Conservation (phyloP, 768 basidiomycete species). For the Mycena venus region DNA sequence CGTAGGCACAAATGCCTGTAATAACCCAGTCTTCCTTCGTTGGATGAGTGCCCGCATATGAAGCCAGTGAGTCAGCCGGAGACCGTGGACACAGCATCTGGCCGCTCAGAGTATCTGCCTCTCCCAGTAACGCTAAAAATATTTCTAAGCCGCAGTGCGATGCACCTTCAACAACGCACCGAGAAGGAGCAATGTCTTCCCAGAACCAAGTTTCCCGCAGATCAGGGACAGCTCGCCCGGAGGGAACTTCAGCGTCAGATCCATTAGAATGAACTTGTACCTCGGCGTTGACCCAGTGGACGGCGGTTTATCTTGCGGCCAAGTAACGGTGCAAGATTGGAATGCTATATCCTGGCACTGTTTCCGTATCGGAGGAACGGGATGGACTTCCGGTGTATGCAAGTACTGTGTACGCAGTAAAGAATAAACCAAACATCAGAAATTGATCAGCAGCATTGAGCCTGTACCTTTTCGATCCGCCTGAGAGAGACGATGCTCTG, state of each 20-base stretch:
- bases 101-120: conserved; percentile 86
- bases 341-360: conserved; percentile 76
- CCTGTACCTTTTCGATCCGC: conserved; percentile 76
- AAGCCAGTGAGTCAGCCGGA: conserved; percentile 81
- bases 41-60: conserved; percentile 58
- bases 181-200: conserved; percentile 86
- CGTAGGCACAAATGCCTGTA: conserved; percentile 84
- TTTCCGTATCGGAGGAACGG: conserved; percentile 67
- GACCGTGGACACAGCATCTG: conserved; percentile 85
- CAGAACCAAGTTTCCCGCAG: conserved; percentile 91
- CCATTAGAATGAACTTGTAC: conserved; percentile 80
- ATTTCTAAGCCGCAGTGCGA: background rate
- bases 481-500: conserved; percentile 96
- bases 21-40: conserved; percentile 81
- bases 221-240: conserved; percentile 84
- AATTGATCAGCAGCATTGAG: background rate
- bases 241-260: conserved; percentile 84
- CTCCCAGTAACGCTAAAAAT: conserved; percentile 79
- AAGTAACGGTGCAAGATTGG: conserved; percentile 89
- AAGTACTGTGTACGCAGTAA: conserved; percentile 67
- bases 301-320: conserved; percentile 79
- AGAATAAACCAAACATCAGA: background rate
- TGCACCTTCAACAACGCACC: conserved; percentile 53
- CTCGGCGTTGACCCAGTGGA: conserved; percentile 79
- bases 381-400: conserved; percentile 74